Evolutionary conservation across 352 stramenopile species (phyloP).

Genomic region (Phytophthora sp.): DNA sequence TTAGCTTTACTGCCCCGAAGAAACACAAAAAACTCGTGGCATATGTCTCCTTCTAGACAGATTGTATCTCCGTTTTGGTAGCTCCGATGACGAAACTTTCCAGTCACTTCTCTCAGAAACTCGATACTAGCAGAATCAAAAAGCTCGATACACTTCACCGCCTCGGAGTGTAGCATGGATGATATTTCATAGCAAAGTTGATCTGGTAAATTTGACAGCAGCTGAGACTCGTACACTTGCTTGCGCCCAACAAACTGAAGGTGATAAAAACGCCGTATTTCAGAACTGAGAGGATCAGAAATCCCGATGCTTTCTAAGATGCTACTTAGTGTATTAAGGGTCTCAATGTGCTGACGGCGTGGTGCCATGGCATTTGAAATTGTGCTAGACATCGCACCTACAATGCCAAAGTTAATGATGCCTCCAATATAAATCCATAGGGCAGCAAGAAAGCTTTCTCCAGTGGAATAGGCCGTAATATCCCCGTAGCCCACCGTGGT

Average conservation of each 20-base stretch:
- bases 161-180: conserved; percentile 64
- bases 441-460: conserved; percentile 76
- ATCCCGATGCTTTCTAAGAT: conserved; percentile 75
- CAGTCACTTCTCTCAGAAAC: conserved; percentile 78
- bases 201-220: conserved; percentile 72
- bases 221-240: conserved; percentile 70
- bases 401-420: conserved; percentile 82
- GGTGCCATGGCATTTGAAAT: conserved; percentile 69
- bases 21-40: conserved; percentile 76
- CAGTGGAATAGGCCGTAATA: conserved; percentile 76
- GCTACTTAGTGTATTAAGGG: conserved; percentile 71
- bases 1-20: conserved; percentile 62
- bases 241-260: conserved; percentile 71
- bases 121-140: conserved; percentile 68
- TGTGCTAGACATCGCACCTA: conserved; percentile 82
- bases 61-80: conserved; percentile 79
- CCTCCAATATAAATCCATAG: conserved; percentile 79
- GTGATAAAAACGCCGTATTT: conserved; percentile 82
- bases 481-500: conserved; percentile 82
- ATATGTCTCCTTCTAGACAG: conserved; percentile 72
- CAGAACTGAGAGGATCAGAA: conserved; percentile 54
- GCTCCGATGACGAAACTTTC: conserved; percentile 79
- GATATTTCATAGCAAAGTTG: conserved; percentile 83
- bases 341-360: conserved; percentile 75
- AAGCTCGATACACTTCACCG: conserved; percentile 56